Evolutionary conservation across 2,329 filamentous ascomycete species (phyloP), one percentile per base, ranked within the genome.

Genomic region (Cercospora citrullina): DNA sequence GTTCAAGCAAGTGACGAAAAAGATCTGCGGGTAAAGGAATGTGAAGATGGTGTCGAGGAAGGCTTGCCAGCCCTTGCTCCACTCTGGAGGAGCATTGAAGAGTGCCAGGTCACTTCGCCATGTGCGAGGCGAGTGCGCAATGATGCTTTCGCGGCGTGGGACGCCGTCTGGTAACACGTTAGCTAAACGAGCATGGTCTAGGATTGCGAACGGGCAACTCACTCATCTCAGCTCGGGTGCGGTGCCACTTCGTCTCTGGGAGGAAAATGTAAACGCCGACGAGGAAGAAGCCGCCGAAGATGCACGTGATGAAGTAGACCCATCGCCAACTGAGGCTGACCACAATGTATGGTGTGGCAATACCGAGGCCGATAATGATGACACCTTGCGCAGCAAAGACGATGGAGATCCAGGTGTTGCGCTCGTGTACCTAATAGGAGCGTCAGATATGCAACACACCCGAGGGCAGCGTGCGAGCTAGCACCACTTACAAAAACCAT

Each of bases 1-100:
- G 69, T 77, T 76, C 23, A 77, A 65, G 69, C 75, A 72, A 9
- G 75, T 75, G 68, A 75, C 74, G 73, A 76, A 77, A 67, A 76
- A 70, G 48, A 77, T 76, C 42, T 76, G 75, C 10, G 75, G 75
- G 48, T 75, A 77, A 64, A 76, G 71, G 61, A 76, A 76, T 5
- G 75, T 77, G 39, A 71, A 69, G 12, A 77, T 48, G 12, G 75
- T 77, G 69, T 77, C 75, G 64, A 75, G 63, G 58, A 77, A 68
- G 28, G 74, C 72, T 14, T 65, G 65, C 65, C 68, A 72, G 48
- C 74, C 75, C 16, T 73, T 73, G 26, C 63, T 67, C 71, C 72
- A 74, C 57, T 76, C 71, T 31, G 65, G 62, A 2, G 65, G 60
- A 21, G 69, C 73, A 23, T 69, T 67, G 62, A 74, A 69, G 30